A percentile compares a stretch with the other conserved stretches of the same genome.
These are phyloP conservation scores for Scenedesmus sp. DNA, from an alignment of 163 green algal species.

Conservation along the genomic window DNA sequence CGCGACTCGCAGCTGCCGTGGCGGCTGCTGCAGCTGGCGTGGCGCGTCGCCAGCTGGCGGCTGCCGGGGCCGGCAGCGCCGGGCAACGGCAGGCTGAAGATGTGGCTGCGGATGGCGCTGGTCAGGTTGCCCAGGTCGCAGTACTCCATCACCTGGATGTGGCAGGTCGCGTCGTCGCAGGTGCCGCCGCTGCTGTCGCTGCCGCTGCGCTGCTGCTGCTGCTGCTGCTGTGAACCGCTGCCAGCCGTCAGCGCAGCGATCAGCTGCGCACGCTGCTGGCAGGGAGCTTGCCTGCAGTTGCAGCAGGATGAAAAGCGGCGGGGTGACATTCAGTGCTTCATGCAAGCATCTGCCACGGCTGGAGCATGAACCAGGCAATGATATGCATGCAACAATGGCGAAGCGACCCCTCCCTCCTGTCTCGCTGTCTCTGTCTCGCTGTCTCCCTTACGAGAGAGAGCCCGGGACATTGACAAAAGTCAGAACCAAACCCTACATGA, in stretches of 20 bases:
- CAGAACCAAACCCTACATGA: no score
- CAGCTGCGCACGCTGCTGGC: conserved; percentile 32
- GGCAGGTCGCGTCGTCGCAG: conserved; percentile 65
- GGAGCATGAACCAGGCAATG: not conserved
- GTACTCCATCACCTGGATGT: conserved; percentile 77
- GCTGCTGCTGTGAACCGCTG: not conserved
- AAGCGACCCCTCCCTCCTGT: no score
- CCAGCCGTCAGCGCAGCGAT: conserved; percentile 18
- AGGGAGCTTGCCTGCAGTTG: conserved; percentile 11
- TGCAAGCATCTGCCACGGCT: not conserved
- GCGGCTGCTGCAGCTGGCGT: conserved; percentile 17
- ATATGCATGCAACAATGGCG: not conserved
- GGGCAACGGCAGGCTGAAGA: conserved; percentile 56
- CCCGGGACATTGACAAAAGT: no score
- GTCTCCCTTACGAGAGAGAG: no score
- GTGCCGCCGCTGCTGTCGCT: not conserved
- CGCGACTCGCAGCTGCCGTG: not conserved
- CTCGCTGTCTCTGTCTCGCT: no score
- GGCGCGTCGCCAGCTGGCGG: not conserved
- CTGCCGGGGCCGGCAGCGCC: not conserved
- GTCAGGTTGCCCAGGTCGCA: conserved; percentile 76
- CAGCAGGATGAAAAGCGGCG: not conserved
- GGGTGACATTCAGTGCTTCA: not conserved
- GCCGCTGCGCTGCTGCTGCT: not conserved
- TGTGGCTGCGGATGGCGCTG: conserved; percentile 65